Base-by-base conservation (phyloP, 1,284 basidiomycete species). In the Schizophyllum amplum region DNA sequence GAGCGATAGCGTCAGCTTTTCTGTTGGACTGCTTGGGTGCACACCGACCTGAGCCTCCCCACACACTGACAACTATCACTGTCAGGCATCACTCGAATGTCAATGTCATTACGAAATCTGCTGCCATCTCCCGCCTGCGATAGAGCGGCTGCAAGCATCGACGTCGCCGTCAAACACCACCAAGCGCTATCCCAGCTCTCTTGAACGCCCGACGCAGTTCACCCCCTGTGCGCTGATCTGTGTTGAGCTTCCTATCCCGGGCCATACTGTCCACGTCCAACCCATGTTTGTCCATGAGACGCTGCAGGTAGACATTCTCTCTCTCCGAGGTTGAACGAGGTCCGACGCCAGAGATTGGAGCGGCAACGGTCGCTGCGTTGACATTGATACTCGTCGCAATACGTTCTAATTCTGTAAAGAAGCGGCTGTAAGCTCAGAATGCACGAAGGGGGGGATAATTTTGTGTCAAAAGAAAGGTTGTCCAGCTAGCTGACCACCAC, bases 141-240 rank as follows among this genome's bases (percentile, higher is more conserved):
- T 42, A 42, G 33, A 42, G 33, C 33, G 33, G 33, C 13, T 13
- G 11, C 33, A 42, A 42, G 33, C 17, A 9, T 13, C 33, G 33
- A 17, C 33, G 17, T 9, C 33, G 33, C 17, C 33, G 17, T 42
- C 33, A 42, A 9, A 42, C 33, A 42, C 17, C 33, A 9, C 33
- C 33, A 9, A 42, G 51, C 23, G 59, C 57, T 42, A 75, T 61
- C 33, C 81, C 78, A 26, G 81, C 80, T 65, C 78, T 83, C 59
- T 65, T 69, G 57, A 89, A 72, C 46, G 82, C 84, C 66, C 82
- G 75, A 62, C 68, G 79, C 66, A 99, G 74, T 73, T 95, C 86
- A 17, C 93, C 95, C 42, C 77, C 79, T 4, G 94, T 98, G 68
- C 88, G 85, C 73, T 98, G 96, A 72, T 86, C 87, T 22, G 82